Percentiles rank a stretch among this genome's conserved stretches.
Conservation (phyloP, 345 rosid genomes). For the Acer saccharum region DNA sequence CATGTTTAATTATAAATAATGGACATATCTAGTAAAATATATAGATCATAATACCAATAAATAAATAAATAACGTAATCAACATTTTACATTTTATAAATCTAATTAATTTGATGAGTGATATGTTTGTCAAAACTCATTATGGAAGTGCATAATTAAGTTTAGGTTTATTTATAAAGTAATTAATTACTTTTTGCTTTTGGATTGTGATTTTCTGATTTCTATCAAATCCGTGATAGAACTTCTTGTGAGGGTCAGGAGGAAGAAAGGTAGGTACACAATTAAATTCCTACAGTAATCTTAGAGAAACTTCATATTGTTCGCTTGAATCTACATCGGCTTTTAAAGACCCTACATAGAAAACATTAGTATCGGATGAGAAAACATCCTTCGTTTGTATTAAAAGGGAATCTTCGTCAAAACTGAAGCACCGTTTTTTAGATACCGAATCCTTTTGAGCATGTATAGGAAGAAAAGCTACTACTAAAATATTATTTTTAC, state of each 20-base stretch:
- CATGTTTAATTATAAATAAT: no score
- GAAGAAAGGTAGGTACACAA: slow-evolving; percentile 50
- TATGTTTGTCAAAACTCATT: not conserved
- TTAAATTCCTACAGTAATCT: slow-evolving; percentile 35
- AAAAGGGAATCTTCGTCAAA: slow-evolving; percentile 41
- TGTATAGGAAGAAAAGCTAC: slow-evolving; percentile 48
- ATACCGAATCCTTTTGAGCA: slow-evolving; percentile 34
- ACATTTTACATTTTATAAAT: no score
- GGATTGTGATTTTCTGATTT: no score
- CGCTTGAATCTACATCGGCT: slow-evolving; percentile 33
- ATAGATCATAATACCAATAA: no score
- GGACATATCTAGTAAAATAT: no score
- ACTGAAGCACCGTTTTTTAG: slow-evolving; percentile 36
- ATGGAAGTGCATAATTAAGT: not conserved
- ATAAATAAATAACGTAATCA: no score
- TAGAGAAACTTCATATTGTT: slow-evolving; percentile 49
- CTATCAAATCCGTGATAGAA: slow-evolving; percentile 38
- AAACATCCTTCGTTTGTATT: slow-evolving; percentile 46
- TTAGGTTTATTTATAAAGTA: not conserved
- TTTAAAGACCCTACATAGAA: slow-evolving; percentile 50
- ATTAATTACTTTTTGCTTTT: not conserved
- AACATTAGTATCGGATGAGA: slow-evolving; percentile 40
- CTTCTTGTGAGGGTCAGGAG: slow-evolving; percentile 42
- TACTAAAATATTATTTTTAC: slow-evolving; percentile 34
- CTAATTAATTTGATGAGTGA: not conserved